Conservation (phyloP, 2,329 filamentous ascomycete species). For the Xylariaceae sp. region DNA sequence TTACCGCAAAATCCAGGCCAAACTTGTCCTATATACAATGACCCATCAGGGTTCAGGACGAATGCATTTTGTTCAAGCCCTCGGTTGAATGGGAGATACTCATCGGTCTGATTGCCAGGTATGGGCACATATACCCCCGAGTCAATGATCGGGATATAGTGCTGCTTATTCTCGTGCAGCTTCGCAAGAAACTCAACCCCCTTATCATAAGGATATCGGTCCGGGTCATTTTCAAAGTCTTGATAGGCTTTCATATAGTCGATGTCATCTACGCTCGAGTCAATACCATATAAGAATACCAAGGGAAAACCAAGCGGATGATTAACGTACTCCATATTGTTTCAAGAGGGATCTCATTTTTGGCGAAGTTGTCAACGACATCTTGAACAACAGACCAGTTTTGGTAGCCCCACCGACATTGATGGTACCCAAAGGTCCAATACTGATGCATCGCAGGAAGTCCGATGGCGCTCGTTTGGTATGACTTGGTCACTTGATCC, state of each 20-base stretch:
- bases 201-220: slow-evolving; percentile 61
- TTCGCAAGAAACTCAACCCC: slow-evolving; percentile 66
- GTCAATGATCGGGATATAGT: slow-evolving; percentile 79
- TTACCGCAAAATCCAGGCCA: slow-evolving; percentile 72
- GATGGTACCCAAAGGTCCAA: slow-evolving; percentile 81
- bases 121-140: slow-evolving; percentile 74
- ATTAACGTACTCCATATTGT: slow-evolving; percentile 67
- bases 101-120: slow-evolving; percentile 70
- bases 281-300: slow-evolving; percentile 49
- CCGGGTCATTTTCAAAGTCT: slow-evolving; percentile 67
- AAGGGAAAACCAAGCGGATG: not conserved
- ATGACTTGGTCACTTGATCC: slow-evolving; percentile 72
- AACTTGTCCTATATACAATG: slow-evolving; percentile 66
- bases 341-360: slow-evolving; percentile 71
- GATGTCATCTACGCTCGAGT: slow-evolving; percentile 64
- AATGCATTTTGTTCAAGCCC: slow-evolving; percentile 63
- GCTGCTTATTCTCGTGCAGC: slow-evolving; percentile 69
- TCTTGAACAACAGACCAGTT: slow-evolving; percentile 73
- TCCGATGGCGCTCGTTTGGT: slow-evolving; percentile 71
- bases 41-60: slow-evolving; percentile 65
- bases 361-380: slow-evolving; percentile 71
- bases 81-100: slow-evolving; percentile 66
- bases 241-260: slow-evolving; percentile 71
- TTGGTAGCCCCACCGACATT: slow-evolving; percentile 82
- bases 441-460: slow-evolving; percentile 82